Conservation (phyloP, 208 protist species). For the Porcisia hertigi region DNA sequence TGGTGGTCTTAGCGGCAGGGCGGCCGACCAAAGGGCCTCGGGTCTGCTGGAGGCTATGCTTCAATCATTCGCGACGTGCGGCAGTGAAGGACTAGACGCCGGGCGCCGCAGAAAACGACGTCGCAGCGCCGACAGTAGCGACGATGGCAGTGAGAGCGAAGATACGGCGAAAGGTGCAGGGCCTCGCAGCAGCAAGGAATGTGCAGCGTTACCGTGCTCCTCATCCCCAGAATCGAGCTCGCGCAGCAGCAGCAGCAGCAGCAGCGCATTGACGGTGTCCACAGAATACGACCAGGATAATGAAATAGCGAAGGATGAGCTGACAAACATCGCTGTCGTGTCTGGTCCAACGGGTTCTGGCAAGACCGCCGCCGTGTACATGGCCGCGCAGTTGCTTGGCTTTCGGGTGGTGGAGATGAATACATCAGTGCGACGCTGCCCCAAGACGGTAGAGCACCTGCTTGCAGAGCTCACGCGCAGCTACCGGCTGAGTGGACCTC, state of each 20-base stretch:
- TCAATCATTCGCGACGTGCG: neutral
- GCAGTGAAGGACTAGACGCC: neutral
- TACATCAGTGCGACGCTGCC: conserved; percentile 60
- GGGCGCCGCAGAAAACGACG: conserved; percentile 2
- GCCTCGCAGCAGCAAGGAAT: neutral
- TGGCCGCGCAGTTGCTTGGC: conserved; percentile 67
- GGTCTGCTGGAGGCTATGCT: conserved; percentile 32
- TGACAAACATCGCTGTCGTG: conserved; percentile 84
- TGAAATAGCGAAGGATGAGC: conserved; percentile 38
- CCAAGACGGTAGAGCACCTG: conserved; percentile 74
- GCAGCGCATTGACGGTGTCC: conserved; percentile 15
- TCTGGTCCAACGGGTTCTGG: conserved; percentile 68
- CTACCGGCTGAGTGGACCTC: conserved; percentile 50
- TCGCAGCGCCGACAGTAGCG: neutral
- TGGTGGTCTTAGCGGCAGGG: conserved; percentile 9
- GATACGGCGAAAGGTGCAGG: neutral
- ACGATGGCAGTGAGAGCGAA: neutral
- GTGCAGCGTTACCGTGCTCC: neutral
- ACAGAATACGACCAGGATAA: conserved; percentile 15
- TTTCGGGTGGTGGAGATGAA: conserved; percentile 89
- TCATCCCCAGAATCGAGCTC: neutral
- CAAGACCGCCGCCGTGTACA: conserved; percentile 83
- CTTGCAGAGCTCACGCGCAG: conserved; percentile 83
- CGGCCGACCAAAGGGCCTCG: neutral
- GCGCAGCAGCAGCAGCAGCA: conserved; percentile 11